Evolutionary conservation across 2,329 filamentous ascomycete genomes (phyloP), one percentile per base, ranked within the genome.

Genomic region (Botrytis galanthina): DNA sequence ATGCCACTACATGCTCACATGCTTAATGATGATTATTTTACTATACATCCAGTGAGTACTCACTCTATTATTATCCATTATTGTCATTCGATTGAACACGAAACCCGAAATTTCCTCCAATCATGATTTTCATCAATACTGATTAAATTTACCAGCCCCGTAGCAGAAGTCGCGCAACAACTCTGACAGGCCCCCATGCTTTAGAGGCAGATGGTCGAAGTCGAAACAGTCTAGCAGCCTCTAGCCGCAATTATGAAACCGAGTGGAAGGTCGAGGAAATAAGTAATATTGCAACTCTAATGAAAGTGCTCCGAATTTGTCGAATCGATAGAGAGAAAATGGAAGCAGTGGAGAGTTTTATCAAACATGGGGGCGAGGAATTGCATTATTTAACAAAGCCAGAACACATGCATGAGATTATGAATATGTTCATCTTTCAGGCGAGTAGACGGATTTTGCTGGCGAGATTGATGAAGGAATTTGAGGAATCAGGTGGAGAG

Each of bases 251-350:
- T 51, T 75, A 77, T 73, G 84, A 80, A 72, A 85, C 81, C 8
- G 82, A 83, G 0, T 85, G 87, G 10, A 83, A 85, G 29, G 83
- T 86, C 1, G 88, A 89, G 73, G 88, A 91, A 66, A 87, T 91
- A 69, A 84, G 84, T 7, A 84, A 87, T 44, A 87, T 92, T 44
- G 83, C 84, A 32, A 63, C 89, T 4, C 84, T 99, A 39, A 87
- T 97, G 84, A 84, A 83, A 35, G 87, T 89, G 3, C 82, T 99
- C 72, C 91, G 90, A 75, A 84, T 84, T 57, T 89, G 92, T 9
- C 88, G 90, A 12, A 93, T 99, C 77, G 96, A 99, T 80, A 89
- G 96, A 48, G 95, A 98, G 84, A 98, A 96, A 84, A 90, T 97
- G 74, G 91, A 95, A 75, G 91, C 92, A 0, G 87, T 98, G 35